Evolutionary conservation across 1,284 basidiomycete genomes (phyloP), one percentile per base, ranked within the genome.

Genomic region (Wallemia ichthyophaga): DNA sequence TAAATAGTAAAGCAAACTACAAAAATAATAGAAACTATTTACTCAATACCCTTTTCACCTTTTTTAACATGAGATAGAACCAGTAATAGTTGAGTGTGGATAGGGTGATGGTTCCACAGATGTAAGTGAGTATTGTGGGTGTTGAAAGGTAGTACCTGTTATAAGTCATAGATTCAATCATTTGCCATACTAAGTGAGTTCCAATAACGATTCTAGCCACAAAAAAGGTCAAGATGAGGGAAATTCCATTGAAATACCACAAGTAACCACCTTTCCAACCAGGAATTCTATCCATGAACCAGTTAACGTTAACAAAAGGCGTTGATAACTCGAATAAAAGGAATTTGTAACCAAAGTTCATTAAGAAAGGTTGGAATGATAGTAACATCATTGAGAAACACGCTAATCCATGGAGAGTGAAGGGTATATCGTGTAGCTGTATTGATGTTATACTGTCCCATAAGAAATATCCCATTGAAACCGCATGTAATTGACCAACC

Each of bases 291-390:
- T 65, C 66, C 63, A 68, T 65, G 61, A 67, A 67, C 64, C 66
- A 68, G 57, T 67, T 64, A 7, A 68, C 62, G 55, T 68, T 68
- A 17, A 68, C 62, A 58, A 68, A 64, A 13, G 66, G 65, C 1
- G 67, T 68, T 1, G 64, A 65, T 15, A 68, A 59, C 54, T 68
- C 67, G 65, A 66, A 68, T 2, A 68, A 61, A 3, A 68, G 60
- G 53, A 68, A 68, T 17, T 63, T 60, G 0, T 65, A 63, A 11
- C 66, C 67, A 59, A 66, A 67, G 11, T 64, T 66, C 28, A 65
- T 65, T 59, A 67, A 61, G 60, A 68, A 67, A 1, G 67, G 67
- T 19, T 48, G 9, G 37, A 48, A 48, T 21, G 37, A 48, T 13
- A 5, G 5, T 15, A 21, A 15, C 37, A 48, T 48, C 37, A 48